Evolutionary conservation across 179 eudicot species (phyloP).

Genomic region (Spergularia azorica): DNA sequence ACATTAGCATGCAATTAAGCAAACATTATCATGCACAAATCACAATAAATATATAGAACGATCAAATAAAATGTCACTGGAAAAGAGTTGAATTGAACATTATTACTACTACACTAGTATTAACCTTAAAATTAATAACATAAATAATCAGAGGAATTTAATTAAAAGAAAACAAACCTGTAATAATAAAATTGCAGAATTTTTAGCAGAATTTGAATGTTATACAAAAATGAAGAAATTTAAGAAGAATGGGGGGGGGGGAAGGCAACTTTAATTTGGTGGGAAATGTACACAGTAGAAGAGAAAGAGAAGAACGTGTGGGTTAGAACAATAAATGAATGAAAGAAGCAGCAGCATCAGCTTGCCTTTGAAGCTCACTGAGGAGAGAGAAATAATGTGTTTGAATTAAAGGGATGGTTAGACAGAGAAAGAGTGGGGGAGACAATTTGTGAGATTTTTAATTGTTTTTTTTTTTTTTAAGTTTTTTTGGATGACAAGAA

Average conservation of each 20-base stretch:
- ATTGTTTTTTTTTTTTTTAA: not conserved
- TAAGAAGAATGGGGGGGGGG: not conserved
- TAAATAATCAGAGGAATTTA: too few species aligned
- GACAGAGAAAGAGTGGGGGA: not conserved
- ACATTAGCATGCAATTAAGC: not conserved
- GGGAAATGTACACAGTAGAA: not conserved
- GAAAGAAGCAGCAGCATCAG: not conserved
- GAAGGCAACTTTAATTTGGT: not conserved
- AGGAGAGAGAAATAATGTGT: not conserved
- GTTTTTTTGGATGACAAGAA: not conserved
- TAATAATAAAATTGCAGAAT: too few species aligned
- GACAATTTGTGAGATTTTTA: not conserved
- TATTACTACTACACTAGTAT: too few species aligned
- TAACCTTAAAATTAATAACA: too few species aligned
- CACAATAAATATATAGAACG: not conserved
- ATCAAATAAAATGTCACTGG: not conserved
- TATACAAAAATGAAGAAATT: not conserved
- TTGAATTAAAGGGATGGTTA: conserved; percentile 28
- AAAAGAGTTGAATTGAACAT: too few species aligned
- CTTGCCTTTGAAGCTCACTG: conserved; percentile 3
- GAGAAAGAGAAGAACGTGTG: conserved; percentile 4
- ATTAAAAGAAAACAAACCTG: not conserved
- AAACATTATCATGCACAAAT: not conserved
- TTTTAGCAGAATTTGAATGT: not conserved
- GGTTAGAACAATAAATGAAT: conserved; percentile 7